Evolutionary conservation across 2,329 filamentous ascomycete species (phyloP), one percentile per base, ranked within the genome.

Genomic region (Cytospora chrysosperma): DNA sequence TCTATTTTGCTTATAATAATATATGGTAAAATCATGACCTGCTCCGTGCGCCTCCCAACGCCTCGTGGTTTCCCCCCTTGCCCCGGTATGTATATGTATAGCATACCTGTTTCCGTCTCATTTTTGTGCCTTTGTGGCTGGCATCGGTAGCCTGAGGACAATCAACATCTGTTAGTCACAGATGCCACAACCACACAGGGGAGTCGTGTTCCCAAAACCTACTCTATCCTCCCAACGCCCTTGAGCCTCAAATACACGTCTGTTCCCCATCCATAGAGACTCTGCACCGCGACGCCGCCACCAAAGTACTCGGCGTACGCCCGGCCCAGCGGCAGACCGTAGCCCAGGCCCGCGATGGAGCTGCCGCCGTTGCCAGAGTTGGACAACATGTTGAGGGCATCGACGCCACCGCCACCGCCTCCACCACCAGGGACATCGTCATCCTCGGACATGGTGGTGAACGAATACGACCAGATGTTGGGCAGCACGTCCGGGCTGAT

Each of bases 291-390:
- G 64, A 99, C 95, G 3, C 93, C 93, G 0, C 95, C 95, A 2
- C 95, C 95, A 80, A 99, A 99, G 72, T 98, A 99, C 79, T 99
- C 94, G 0, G 95, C 95, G 73, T 99, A 99, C 0, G 95, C 94
- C 66, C 95, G 84, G 59, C 93, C 93, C 26, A 99, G 77, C 1
- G 95, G 95, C 67, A 99, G 74, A 0, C 95, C 95, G 74, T 99
- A 99, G 1, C 95, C 95, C 56, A 99, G 77, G 0, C 95, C 95
- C 0, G 95, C 95, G 65, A 99, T 96, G 52, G 91, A 94, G 73
- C 90, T 93, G 1, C 86, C 65, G 58, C 91, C 90, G 0, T 85
- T 87, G 61, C 87, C 89, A 32, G 87, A 86, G 1, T 85, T 85
- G 1, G 90, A 89, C 56, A 97, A 89, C 5, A 89, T 87, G 70